Conservation (phyloP, 805 yeast genomes). For the Priceomyces medius region DNA sequence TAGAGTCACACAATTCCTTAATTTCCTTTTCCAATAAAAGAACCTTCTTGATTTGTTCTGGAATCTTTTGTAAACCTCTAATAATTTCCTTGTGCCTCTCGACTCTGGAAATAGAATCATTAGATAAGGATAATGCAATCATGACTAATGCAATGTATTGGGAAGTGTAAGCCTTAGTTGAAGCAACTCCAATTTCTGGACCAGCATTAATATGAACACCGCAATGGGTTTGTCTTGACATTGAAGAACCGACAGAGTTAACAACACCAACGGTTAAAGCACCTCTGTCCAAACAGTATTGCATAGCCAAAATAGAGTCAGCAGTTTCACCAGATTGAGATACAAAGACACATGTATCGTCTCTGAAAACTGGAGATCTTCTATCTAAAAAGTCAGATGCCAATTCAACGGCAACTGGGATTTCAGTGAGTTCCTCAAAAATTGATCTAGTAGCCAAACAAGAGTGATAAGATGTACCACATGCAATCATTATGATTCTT, state of each 20-base stretch:
- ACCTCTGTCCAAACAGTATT: slow-evolving; percentile 94
- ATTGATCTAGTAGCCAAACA: slow-evolving; percentile 96
- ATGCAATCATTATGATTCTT: slow-evolving; percentile 96
- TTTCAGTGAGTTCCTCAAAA: slow-evolving; percentile 94
- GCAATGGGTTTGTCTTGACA: slow-evolving; percentile 96
- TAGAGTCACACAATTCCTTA: slow-evolving; percentile 68
- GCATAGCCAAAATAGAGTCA: slow-evolving; percentile 91
- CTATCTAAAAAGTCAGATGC: slow-evolving; percentile 96
- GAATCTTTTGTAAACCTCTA: slow-evolving; percentile 78
- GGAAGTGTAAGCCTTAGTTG: slow-evolving; percentile 98
- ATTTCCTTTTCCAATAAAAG: slow-evolving; percentile 71
- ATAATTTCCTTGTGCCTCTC: slow-evolving; percentile 83
- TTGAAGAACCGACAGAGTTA: slow-evolving; percentile 94
- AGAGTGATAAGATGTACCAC: slow-evolving; percentile 99
- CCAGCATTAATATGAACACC: slow-evolving; percentile 99
- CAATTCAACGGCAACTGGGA: slow-evolving; percentile 88
- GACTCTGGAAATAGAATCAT: slow-evolving; percentile 76
- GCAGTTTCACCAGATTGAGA: slow-evolving; percentile 99
- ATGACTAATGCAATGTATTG: slow-evolving; percentile 95
- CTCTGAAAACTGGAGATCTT: slow-evolving; percentile 95
- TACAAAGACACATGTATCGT: slow-evolving; percentile 95
- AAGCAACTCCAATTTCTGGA: slow-evolving; percentile 99
- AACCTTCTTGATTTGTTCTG: slow-evolving; percentile 79
- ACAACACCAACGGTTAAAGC: slow-evolving; percentile 97
- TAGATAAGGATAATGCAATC: slow-evolving; percentile 94